Conservation (phyloP, 164 flowering plant genomes). For the Cinnamomum chago region DNA sequence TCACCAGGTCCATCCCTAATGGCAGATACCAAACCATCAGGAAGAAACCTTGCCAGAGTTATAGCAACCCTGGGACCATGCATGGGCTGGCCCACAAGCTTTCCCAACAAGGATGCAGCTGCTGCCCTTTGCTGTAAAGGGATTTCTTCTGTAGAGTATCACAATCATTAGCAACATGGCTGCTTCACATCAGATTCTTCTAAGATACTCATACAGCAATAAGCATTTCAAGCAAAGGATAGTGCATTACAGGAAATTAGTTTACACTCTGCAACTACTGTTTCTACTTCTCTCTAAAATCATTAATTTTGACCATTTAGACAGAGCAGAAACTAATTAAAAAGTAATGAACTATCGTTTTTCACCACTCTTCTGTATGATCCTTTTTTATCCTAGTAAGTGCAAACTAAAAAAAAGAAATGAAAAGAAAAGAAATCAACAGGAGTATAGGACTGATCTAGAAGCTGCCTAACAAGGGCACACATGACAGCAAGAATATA, state of each 20-base stretch:
- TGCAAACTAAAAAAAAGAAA: no score
- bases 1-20: constrained; percentile 99
- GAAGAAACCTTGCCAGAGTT: constrained; percentile 90
- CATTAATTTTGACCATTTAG: no score
- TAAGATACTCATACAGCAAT: not conserved
- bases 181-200: not conserved
- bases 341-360: no score
- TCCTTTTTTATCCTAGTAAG: no score
- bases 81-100: constrained; percentile 95
- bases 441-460: no score
- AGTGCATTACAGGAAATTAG: not conserved
- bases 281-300: no score
- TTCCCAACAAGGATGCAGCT: constrained; percentile 93
- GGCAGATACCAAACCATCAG: constrained; percentile 91
- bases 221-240: not conserved
- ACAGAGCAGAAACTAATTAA: no score
- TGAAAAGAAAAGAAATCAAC: not conserved
- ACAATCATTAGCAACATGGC: not conserved
- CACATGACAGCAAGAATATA: no score
- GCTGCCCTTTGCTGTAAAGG: constrained; percentile 95
- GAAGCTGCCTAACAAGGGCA: no score
- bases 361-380: no score
- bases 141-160: constrained; percentile 68
- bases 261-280: not conserved
- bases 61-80: constrained; percentile 99